Evolutionary conservation across 495 filamentous ascomycete species (phyloP).

Genomic region (Thermothielavioides terrestris): DNA sequence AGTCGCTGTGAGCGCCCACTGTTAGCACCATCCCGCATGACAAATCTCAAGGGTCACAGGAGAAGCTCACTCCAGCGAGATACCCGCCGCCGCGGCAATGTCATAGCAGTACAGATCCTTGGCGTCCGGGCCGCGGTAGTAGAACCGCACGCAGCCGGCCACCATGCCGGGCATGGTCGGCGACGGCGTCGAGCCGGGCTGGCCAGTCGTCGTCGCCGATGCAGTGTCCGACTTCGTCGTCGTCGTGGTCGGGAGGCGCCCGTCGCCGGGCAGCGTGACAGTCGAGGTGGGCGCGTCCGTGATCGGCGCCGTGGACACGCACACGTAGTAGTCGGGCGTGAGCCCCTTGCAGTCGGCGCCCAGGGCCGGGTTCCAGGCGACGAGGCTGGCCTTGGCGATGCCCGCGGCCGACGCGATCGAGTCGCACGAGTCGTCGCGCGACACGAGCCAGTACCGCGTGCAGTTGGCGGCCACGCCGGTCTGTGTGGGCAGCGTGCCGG

Average conservation of each 20-base stretch:
- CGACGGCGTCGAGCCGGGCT: not conserved
- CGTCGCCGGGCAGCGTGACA: not conserved
- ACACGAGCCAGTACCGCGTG: constrained; percentile 9
- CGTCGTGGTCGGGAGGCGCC: not conserved
- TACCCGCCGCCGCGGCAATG: not conserved
- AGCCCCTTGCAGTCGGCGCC: constrained; percentile 7
- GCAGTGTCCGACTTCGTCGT: not conserved
- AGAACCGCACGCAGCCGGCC: constrained; percentile 36
- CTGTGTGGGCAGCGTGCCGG: constrained; percentile 7
- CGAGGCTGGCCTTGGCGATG: constrained; percentile 7
- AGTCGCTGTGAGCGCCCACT: not conserved
- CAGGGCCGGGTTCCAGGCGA: constrained; percentile 19
- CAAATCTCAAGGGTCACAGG: not conserved
- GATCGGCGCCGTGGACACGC: not conserved
- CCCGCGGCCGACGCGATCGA: constrained; percentile 1
- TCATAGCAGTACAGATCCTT: not conserved
- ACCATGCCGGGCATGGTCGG: constrained; percentile 24
- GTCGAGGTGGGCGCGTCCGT: not conserved
- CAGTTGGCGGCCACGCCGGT: constrained; percentile 11
- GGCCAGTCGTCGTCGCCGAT: not conserved
- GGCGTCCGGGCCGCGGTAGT: constrained; percentile 9
- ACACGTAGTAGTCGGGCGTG: constrained; percentile 6
- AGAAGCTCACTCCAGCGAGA: not conserved
- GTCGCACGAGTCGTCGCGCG: constrained; percentile 9
- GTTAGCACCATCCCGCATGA: not conserved